A percentile compares a stretch with the other conserved stretches of the same genome.
Evolutionary conservation across 805 yeast genomes (phyloP).

Genomic region (Tetrapisispora nanseiensis): DNA sequence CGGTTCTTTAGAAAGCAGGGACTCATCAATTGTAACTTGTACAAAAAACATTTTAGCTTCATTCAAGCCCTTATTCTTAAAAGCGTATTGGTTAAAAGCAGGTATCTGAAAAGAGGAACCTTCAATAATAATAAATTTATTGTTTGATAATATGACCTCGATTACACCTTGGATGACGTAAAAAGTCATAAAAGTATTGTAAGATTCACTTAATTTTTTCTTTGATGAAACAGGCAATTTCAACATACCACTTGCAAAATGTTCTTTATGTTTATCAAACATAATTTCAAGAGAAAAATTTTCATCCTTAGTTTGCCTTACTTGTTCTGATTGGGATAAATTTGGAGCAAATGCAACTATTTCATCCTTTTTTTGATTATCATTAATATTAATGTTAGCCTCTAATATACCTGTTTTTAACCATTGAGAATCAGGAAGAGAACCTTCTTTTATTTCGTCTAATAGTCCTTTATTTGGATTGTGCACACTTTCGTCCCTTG

Average conservation of each 20-base stretch:
- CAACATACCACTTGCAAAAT: constrained; percentile 65
- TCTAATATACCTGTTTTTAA: constrained; percentile 22
- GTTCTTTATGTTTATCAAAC: constrained; percentile 52
- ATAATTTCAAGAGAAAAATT: constrained; percentile 53
- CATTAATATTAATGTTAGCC: constrained; percentile 23
- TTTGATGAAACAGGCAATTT: constrained; percentile 57
- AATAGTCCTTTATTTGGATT: constrained; percentile 17
- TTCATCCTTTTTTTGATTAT: constrained; percentile 16
- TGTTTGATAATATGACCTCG: constrained; percentile 55
- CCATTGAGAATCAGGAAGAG: constrained; percentile 21
- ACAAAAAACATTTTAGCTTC: constrained; percentile 65
- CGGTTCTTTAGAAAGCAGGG: not conserved
- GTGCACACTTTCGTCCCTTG: not conserved
- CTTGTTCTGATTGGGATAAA: constrained; percentile 37
- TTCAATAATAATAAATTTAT: constrained; percentile 47
- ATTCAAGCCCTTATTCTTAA: constrained; percentile 50
- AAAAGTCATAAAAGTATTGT: constrained; percentile 58
- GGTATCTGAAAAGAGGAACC: constrained; percentile 84
- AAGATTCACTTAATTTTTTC: constrained; percentile 46
- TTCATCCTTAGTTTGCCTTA: constrained; percentile 36
- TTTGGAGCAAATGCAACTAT: constrained; percentile 57
- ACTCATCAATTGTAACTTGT: constrained; percentile 38
- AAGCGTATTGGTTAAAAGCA: constrained; percentile 60
- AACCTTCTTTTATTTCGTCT: constrained; percentile 17
- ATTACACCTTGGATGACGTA: constrained; percentile 62